Conservation (phyloP, 768 basidiomycete genomes). For the Tubosaeta sp. region DNA sequence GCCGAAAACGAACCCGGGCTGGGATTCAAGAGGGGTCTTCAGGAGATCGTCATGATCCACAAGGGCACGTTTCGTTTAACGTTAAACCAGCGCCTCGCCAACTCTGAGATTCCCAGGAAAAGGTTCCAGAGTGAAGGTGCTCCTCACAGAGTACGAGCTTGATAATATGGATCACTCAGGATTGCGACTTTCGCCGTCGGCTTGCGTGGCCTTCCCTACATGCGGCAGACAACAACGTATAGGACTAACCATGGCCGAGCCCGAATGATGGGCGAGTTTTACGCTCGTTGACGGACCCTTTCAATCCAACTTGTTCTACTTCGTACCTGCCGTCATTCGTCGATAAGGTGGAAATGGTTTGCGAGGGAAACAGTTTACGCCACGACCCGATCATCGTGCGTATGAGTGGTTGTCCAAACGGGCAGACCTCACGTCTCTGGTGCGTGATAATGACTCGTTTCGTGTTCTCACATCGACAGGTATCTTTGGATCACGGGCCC, state of each 20-base stretch:
- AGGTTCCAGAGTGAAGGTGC: slow-evolving; percentile 44
- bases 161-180: slow-evolving; percentile 40
- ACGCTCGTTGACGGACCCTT: background rate
- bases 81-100: too few species aligned
- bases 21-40: too few species aligned
- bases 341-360: slow-evolving; percentile 46
- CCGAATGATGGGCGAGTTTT: slow-evolving; percentile 54
- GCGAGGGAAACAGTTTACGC: slow-evolving; percentile 42
- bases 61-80: slow-evolving; percentile 93
- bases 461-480: too few species aligned
- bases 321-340: too few species aligned
- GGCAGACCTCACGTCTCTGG: too few species aligned
- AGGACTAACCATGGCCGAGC: slow-evolving; percentile 77
- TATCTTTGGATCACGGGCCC: too few species aligned
- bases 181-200: too few species aligned
- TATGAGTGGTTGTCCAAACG: background rate
- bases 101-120: too few species aligned
- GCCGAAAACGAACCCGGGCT: too few species aligned
- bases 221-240: slow-evolving; percentile 46
- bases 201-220: slow-evolving; percentile 63
- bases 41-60: slow-evolving; percentile 83
- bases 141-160: slow-evolving; percentile 31
- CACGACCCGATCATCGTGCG: too few species aligned
- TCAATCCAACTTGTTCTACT: background rate
- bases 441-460: too few species aligned